A percentile compares a stretch with the other conserved stretches of the same genome.
These are phyloP conservation scores for Daldinia eschscholtzii DNA, from an alignment of 2,329 filamentous ascomycete genomes.

Conservation along the genomic window DNA sequence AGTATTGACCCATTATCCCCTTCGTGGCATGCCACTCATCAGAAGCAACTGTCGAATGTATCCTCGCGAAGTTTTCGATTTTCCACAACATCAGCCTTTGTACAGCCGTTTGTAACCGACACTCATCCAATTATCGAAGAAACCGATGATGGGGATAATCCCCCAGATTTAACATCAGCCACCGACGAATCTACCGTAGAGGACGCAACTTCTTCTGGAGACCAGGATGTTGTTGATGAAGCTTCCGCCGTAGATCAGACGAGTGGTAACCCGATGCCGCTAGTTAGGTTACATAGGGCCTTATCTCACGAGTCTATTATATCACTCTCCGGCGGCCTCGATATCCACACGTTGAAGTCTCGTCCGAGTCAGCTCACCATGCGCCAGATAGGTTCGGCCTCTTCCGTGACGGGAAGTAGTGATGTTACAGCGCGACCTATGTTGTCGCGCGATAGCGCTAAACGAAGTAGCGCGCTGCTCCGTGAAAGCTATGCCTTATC, in stretches of 20 bases:
- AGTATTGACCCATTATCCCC: slow-evolving; percentile 76
- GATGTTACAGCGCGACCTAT: slow-evolving; percentile 71
- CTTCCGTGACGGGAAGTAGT: slow-evolving; percentile 68
- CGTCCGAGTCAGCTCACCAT: slow-evolving; percentile 81
- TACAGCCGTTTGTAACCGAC: slow-evolving; percentile 44
- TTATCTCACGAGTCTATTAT: slow-evolving; percentile 90
- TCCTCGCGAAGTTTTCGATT: slow-evolving; percentile 64
- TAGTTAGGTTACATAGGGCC: slow-evolving; percentile 70
- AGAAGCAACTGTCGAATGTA: slow-evolving; percentile 68
- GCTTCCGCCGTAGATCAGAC: slow-evolving; percentile 45
- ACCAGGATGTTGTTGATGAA: slow-evolving; percentile 47
- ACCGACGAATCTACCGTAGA: slow-evolving; percentile 55
- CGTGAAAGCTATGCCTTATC: slow-evolving; percentile 62
- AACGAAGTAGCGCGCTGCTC: slow-evolving; percentile 67
- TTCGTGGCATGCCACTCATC: slow-evolving; percentile 64
- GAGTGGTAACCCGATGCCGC: slow-evolving; percentile 55
- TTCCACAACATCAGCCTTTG: slow-evolving; percentile 47
- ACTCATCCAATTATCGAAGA: slow-evolving; percentile 50
- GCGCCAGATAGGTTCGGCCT: slow-evolving; percentile 64
- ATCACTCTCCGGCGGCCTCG: slow-evolving; percentile 86
- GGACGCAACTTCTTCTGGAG: slow-evolving; percentile 46
- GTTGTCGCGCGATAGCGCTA: slow-evolving; percentile 61
- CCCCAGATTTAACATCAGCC: slow-evolving; percentile 51
- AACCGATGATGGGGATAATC: slow-evolving; percentile 51
- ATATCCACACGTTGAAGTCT: slow-evolving; percentile 85